Evolutionary conservation across 129 eudicot species (phyloP).

Genomic region (Smallanthus sonchifolius): DNA sequence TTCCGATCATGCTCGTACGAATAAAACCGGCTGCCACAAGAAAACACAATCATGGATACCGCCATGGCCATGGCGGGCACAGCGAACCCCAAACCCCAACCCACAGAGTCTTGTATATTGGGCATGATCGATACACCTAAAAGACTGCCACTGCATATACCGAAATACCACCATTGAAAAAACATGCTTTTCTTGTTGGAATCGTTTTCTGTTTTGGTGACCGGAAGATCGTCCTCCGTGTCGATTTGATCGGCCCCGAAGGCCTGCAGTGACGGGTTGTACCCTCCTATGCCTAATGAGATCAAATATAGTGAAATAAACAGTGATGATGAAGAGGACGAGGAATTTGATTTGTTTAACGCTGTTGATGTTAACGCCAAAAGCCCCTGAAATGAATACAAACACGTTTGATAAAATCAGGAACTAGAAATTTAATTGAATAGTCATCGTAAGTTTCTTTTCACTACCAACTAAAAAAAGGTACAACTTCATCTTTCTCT

Average conservation of each 20-base stretch:
- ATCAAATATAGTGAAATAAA: slow-evolving; percentile 68
- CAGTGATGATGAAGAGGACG: slow-evolving; percentile 44
- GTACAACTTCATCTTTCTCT: too few species aligned
- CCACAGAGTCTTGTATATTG: slow-evolving; percentile 73
- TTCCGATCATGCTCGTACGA: slow-evolving; percentile 30
- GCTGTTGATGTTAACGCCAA: slow-evolving; percentile 73
- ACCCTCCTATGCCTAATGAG: slow-evolving; percentile 87
- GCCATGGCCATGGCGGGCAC: slow-evolving; percentile 75
- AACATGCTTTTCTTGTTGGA: slow-evolving; percentile 53
- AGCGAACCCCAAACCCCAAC: slow-evolving; percentile 98
- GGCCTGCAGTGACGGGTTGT: slow-evolving; percentile 91
- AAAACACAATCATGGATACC: slow-evolving; percentile 50
- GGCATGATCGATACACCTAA: slow-evolving; percentile 83
- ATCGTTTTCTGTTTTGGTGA: slow-evolving; percentile 30
- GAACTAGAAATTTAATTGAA: too few species aligned
- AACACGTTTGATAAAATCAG: too few species aligned
- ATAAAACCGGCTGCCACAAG: slow-evolving; percentile 57
- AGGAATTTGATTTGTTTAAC: slow-evolving; percentile 41
- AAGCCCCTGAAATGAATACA: slow-evolving; percentile 55
- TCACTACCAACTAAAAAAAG: too few species aligned
- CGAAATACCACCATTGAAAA: slow-evolving; percentile 97
- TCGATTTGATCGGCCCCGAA: slow-evolving; percentile 90
- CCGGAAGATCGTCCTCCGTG: slow-evolving; percentile 54
- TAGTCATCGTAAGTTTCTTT: too few species aligned
- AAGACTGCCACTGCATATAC: slow-evolving; percentile 83